Evolutionary conservation across 306 rosid species (phyloP).

Genomic region (Citrullus mucosospermus): DNA sequence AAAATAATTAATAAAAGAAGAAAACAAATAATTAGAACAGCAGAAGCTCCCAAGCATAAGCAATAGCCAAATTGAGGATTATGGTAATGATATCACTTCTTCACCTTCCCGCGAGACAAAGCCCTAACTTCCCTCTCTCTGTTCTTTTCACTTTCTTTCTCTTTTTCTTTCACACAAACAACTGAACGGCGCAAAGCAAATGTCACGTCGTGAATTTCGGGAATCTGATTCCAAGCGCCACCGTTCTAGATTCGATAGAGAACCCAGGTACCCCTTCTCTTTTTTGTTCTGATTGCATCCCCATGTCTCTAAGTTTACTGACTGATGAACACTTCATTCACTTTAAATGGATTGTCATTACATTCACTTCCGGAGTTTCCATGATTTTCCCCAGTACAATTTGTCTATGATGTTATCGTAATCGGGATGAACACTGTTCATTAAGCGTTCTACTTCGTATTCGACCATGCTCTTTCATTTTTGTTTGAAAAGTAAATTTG

Average conservation of each 20-base stretch:
- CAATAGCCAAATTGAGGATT: neutral
- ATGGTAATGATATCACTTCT: neutral
- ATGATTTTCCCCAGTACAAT: neutral
- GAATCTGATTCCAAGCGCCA: slow-evolving; percentile 58
- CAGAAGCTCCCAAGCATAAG: neutral
- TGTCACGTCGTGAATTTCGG: slow-evolving; percentile 66
- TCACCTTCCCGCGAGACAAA: neutral
- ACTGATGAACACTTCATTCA: neutral
- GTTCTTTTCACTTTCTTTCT: neutral
- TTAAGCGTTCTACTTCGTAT: neutral
- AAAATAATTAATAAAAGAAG: neutral
- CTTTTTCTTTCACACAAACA: neutral
- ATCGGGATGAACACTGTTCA: neutral
- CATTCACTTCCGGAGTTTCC: neutral
- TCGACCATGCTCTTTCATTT: neutral
- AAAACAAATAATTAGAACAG: neutral
- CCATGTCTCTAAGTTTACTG: neutral
- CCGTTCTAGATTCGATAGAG: slow-evolving; percentile 62
- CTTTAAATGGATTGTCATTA: neutral
- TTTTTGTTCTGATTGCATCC: neutral
- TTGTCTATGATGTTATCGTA: neutral
- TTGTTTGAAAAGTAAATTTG: neutral
- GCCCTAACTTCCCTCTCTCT: slow-evolving; percentile 2
- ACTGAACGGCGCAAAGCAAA: slow-evolving; percentile 1
- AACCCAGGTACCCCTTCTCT: slow-evolving; percentile 45